phyloP scores from a whole-genome alignment of 2,329 filamentous ascomycete species.

The Aureobasidium sp. region DNA sequence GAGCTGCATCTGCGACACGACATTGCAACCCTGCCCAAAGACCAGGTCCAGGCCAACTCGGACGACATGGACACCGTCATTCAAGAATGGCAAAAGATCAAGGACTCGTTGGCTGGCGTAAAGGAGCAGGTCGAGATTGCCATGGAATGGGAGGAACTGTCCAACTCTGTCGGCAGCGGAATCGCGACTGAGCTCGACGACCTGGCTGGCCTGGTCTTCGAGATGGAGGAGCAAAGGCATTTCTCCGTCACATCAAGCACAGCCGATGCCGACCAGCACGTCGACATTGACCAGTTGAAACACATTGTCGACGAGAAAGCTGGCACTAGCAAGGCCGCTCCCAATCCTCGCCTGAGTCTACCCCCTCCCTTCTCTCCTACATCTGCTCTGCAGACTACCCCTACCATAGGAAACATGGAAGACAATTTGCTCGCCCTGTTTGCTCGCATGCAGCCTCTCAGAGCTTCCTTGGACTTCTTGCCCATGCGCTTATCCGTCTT shows the following conservation, averaged over 20 bases:
- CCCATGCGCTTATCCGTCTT: conserved; percentile 92
- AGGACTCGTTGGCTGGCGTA: conserved; percentile 66
- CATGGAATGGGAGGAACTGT: conserved; percentile 98
- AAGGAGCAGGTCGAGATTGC: conserved; percentile 91
- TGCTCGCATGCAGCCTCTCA: conserved; percentile 87
- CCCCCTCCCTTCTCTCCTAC: conserved; percentile 51
- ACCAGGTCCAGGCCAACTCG: conserved; percentile 69
- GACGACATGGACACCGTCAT: conserved; percentile 85
- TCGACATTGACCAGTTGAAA: conserved; percentile 82
- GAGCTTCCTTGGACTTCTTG: conserved; percentile 88
- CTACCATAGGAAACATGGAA: conserved; percentile 65
- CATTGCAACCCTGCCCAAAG: conserved; percentile 61
- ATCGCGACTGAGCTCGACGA: conserved; percentile 84
- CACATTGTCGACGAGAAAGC: conserved; percentile 89
- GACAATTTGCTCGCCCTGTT: conserved; percentile 84
- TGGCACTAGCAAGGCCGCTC: conserved; percentile 37
- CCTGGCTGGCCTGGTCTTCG: conserved; percentile 75
- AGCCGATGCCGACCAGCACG: conserved; percentile 42
- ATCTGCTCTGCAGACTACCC: conserved; percentile 53
- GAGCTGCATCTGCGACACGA: conserved; percentile 75
- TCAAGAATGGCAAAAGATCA: conserved; percentile 76
- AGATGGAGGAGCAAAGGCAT: conserved; percentile 95
- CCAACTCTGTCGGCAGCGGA: conserved; percentile 80
- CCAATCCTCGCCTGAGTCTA: conserved; percentile 58
- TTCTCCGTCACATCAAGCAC: conserved; percentile 66